Evolutionary conservation across 2,329 filamentous ascomycete genomes (phyloP).

Genomic region (Chrysoporthe deuterocubensis): DNA sequence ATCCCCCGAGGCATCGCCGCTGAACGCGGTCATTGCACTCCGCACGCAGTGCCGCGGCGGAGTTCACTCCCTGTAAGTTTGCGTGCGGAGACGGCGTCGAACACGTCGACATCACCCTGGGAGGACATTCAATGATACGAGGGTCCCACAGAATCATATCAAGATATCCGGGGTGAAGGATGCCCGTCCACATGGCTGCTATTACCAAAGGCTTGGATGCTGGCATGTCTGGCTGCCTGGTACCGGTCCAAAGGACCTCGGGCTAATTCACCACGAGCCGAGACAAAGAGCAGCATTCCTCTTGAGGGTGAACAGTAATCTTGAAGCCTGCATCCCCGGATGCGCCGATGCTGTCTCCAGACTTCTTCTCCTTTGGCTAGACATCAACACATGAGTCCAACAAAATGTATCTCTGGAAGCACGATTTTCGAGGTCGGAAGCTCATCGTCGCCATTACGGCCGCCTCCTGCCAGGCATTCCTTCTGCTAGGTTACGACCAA

Average conservation of each 20-base stretch:
- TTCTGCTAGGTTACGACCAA: slow-evolving; percentile 40
- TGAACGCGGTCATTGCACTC: not conserved
- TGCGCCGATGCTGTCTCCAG: not conserved
- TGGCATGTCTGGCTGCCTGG: not conserved
- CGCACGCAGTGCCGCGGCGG: not conserved
- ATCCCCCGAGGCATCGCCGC: slow-evolving; percentile 9
- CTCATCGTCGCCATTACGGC: slow-evolving; percentile 35
- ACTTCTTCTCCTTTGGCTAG: not conserved
- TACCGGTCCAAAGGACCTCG: not conserved
- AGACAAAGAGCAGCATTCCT: not conserved
- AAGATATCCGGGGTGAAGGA: not conserved
- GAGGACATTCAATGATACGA: not conserved
- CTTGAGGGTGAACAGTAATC: not conserved
- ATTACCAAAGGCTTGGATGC: not conserved
- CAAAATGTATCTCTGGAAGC: slow-evolving; percentile 29
- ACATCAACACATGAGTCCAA: not conserved
- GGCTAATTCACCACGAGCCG: not conserved
- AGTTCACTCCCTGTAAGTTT: not conserved
- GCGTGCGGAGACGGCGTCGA: not conserved
- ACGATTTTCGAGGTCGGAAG: slow-evolving; percentile 29
- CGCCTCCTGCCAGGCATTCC: slow-evolving; percentile 45
- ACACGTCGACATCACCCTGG: not conserved
- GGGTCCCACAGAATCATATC: not conserved
- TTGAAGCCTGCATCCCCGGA: not conserved
- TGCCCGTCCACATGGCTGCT: not conserved